Evolutionary conservation across 495 filamentous ascomycete genomes (phyloP).

Genomic region (Xylaria acuta): DNA sequence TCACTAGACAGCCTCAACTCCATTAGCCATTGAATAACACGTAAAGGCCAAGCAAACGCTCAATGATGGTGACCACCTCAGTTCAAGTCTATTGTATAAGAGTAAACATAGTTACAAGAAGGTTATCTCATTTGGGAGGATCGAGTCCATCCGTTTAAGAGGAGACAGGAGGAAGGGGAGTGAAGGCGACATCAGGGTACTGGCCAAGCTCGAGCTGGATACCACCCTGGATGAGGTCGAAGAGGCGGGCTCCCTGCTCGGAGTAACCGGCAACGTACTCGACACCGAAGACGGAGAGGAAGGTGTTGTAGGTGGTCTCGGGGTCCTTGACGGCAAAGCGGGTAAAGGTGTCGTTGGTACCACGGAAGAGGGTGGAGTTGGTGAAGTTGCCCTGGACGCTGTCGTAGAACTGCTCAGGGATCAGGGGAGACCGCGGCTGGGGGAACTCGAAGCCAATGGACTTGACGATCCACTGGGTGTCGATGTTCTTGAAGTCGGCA

Average conservation of each 20-base stretch:
- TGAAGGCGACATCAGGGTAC: constrained; percentile 25
- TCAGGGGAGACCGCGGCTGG: constrained; percentile 33
- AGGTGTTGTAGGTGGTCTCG: constrained; percentile 28
- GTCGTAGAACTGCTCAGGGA: constrained; percentile 45
- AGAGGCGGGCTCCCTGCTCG: constrained; percentile 16
- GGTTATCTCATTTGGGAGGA: constrained; percentile 6
- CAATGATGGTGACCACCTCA: constrained; percentile 25
- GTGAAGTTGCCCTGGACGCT: constrained; percentile 46
- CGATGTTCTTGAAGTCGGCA: constrained; percentile 46
- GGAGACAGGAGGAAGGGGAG: constrained; percentile 16
- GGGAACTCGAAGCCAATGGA: constrained; percentile 50
- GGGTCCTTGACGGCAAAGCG: constrained; percentile 38
- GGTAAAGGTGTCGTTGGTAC: constrained; percentile 36
- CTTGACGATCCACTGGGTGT: constrained; percentile 46
- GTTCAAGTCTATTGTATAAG: constrained; percentile 23
- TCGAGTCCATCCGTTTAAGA: background rate
- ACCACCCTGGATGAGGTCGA: constrained; percentile 30
- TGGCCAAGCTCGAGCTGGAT: constrained; percentile 22
- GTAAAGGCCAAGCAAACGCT: constrained; percentile 3
- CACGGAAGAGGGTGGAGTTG: constrained; percentile 39
- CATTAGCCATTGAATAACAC: constrained; percentile 4
- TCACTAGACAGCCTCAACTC: constrained; percentile 13
- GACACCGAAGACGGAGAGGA: constrained; percentile 24
- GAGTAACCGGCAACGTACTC: constrained; percentile 23
- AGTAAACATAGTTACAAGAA: constrained; percentile 27